These are phyloP conservation scores for Xylariales sp. DNA, from an alignment of 2,329 filamentous ascomycete genomes.

Conservation along the genomic window DNA sequence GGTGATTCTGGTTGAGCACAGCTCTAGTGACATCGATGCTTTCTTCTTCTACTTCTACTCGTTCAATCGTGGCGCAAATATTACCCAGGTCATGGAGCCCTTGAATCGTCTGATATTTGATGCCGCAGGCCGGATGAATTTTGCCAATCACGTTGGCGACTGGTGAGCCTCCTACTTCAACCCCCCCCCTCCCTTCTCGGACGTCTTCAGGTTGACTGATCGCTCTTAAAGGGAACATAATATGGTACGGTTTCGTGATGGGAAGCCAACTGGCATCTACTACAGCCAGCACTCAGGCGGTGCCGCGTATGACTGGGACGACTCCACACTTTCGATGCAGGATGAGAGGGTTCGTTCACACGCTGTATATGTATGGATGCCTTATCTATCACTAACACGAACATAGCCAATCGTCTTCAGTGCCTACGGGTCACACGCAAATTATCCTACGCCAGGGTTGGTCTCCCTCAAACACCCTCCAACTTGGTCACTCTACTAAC, in stretches of 20 bases:
- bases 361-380: neutral
- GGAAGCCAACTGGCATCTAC: constrained; percentile 2
- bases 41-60: constrained; percentile 6
- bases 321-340: neutral
- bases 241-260: constrained; percentile 1
- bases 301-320: constrained; percentile 2
- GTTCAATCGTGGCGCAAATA: constrained; percentile 2
- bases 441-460: neutral
- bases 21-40: neutral
- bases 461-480: neutral
- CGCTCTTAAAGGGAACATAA: neutral
- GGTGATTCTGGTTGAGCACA: neutral
- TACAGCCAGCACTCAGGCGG: constrained; percentile 2
- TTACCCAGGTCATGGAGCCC: constrained; percentile 1
- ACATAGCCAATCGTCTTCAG: constrained; percentile 4
- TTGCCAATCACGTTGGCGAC: constrained; percentile 3
- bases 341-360: neutral
- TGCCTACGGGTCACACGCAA: constrained; percentile 3
- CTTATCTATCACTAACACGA: neutral
- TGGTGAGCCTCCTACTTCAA: neutral
- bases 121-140: neutral
- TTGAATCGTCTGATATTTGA: neutral
- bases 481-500: neutral
- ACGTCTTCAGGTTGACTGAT: no score
- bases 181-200: no score